phyloP scores from a whole-genome alignment of 169 alveolate species.

The Eimeria maxima region DNA sequence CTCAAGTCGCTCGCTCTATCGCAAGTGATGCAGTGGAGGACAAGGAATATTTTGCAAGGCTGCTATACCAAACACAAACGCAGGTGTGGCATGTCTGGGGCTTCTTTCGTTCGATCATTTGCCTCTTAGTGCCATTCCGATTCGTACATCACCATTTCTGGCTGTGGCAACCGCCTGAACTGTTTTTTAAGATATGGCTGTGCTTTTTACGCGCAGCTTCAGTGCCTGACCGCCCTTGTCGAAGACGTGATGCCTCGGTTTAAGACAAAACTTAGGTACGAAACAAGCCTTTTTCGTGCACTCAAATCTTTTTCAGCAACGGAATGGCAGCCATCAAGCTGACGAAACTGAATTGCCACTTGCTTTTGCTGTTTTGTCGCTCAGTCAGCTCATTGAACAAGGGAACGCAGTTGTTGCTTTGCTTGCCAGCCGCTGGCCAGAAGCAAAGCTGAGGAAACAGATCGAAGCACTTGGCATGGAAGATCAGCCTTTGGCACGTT shows the following conservation, averaged over 20 bases:
- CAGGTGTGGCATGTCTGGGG: conserved; percentile 2
- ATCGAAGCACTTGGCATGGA: conserved; percentile 59
- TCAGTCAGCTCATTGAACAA: conserved; percentile 64
- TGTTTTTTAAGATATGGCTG: neutral
- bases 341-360: neutral
- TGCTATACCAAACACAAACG: conserved; percentile 28
- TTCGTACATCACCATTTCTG: neutral
- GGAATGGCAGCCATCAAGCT: neutral
- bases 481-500: conserved; percentile 70
- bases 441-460: conserved; percentile 48
- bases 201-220: conserved; percentile 40
- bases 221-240: conserved; percentile 39
- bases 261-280: conserved; percentile 49
- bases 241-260: conserved; percentile 45
- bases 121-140: neutral
- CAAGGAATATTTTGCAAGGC: conserved; percentile 44
- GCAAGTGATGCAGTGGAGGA: conserved; percentile 60
- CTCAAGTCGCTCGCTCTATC: conserved; percentile 53
- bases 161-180: neutral
- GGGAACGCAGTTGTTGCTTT: conserved; percentile 73
- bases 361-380: neutral
- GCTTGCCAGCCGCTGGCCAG: conserved; percentile 74
- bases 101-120: neutral
- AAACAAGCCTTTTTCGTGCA: neutral
- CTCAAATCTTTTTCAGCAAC: neutral